A percentile compares a stretch with the other conserved stretches of the same genome.
These are phyloP conservation scores for Scedosporium apiospermum DNA, from an alignment of 2,329 filamentous ascomycete species.

Conservation along the genomic window DNA sequence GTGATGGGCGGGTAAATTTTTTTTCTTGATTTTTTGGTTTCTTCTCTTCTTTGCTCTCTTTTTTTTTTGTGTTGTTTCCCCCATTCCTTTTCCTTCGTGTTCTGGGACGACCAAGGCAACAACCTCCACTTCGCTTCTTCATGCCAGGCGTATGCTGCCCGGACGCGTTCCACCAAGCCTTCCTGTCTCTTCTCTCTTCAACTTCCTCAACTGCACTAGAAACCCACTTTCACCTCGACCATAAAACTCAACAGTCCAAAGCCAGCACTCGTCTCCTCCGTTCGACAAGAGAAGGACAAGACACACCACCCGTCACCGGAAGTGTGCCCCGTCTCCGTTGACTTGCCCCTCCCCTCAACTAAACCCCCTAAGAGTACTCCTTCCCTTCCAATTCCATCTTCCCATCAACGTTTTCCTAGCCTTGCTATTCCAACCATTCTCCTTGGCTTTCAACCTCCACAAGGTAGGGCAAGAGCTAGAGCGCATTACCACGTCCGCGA, in stretches of 20 bases:
- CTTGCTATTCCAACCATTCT: background rate
- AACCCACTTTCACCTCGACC: slow-evolving; percentile 1
- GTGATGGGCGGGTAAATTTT: background rate
- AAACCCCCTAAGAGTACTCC: background rate
- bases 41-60: slow-evolving; percentile 1
- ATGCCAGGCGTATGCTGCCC: background rate
- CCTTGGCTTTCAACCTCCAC: background rate
- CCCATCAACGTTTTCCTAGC: background rate
- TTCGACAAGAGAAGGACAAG: background rate
- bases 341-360: background rate
- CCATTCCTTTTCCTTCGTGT: slow-evolving; percentile 26
- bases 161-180: slow-evolving; percentile 2
- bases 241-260: background rate
- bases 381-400: background rate
- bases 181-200: background rate
- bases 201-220: slow-evolving; percentile 1
- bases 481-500: no score
- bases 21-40: background rate
- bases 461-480: no score
- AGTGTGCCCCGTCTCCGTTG: background rate
- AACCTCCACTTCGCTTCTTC: slow-evolving; percentile 15
- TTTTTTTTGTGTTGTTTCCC: background rate
- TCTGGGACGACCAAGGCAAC: slow-evolving; percentile 34
- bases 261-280: background rate
- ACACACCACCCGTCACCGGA: background rate